These are phyloP conservation scores for Aureobasidium leucospermi DNA, from an alignment of 2,329 filamentous ascomycete genomes.

Conservation along the genomic window DNA sequence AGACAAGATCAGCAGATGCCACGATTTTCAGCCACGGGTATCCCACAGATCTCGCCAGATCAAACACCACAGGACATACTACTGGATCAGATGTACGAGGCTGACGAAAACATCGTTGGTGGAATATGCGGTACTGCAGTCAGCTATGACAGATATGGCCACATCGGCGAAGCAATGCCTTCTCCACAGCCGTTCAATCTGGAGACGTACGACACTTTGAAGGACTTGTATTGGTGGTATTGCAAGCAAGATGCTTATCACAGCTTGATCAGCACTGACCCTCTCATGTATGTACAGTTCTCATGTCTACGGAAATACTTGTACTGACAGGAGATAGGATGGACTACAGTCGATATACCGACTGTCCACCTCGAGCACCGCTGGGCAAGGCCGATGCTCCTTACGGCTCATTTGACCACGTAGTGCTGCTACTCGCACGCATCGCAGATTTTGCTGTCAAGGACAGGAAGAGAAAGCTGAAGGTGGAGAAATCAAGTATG, in stretches of 20 bases:
- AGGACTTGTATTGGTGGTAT: conserved; percentile 94
- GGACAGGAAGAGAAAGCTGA: conserved; percentile 72
- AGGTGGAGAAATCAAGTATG: conserved; percentile 53
- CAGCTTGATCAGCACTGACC: conserved; percentile 78
- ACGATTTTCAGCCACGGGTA: neutral
- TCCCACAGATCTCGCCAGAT: neutral
- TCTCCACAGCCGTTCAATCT: conserved; percentile 50
- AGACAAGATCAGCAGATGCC: conserved; percentile 19
- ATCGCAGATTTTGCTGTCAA: conserved; percentile 69
- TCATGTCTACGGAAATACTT: neutral
- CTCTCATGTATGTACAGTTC: conserved; percentile 62
- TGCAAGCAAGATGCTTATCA: conserved; percentile 91
- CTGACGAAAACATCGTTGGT: conserved; percentile 53
- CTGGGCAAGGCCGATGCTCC: conserved; percentile 70
- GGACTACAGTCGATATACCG: conserved; percentile 73
- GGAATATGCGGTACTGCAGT: conserved; percentile 50
- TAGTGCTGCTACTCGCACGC: conserved; percentile 73
- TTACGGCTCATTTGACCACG: conserved; percentile 83
- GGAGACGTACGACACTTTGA: conserved; percentile 69
- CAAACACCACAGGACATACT: conserved; percentile 20
- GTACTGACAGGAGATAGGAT: conserved; percentile 48
- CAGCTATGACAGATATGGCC: conserved; percentile 52
- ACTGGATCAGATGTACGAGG: conserved; percentile 33
- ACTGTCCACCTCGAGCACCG: conserved; percentile 77
- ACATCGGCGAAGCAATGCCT: conserved; percentile 27